Base-by-base conservation (phyloP, 805 yeast genomes). In the Debaryomyces maramus region DNA sequence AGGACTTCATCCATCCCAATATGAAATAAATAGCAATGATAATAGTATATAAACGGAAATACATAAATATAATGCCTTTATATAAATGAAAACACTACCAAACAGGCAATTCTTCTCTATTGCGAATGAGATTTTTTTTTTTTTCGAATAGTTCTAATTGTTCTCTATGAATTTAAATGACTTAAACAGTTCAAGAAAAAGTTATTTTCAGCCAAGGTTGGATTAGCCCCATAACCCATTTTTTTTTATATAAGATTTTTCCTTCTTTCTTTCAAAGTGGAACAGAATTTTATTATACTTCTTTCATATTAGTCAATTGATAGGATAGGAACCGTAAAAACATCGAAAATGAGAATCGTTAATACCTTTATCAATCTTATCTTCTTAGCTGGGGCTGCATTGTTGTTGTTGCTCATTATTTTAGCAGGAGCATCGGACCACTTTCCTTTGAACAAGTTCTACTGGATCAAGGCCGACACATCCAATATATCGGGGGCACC, bases 391-490 rank as follows among this genome's bases (percentile, higher is more conserved):
- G 75, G 75, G 16, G 50, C 74, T 13, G 46, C 60, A 35, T 60
- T 70, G 34, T 56, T 70, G 43, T 63, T 62, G 55, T 51, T 88
- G 47, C 79, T 89, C 53, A 70, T 81, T 40, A 65, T 87, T 17
- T 72, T 88, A 29, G 80, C 88, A 2, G 96, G 96, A 10, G 69
- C 78, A 14, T 61, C 73, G 11, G 54, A 63, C 29, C 72, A 78
- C 31, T 75, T 62, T 68, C 88, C 90, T 19, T 59, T 88, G 53
- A 75, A 77, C 53, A 64, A 72, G 43, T 85, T 88, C 63, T 89
- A 84, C 67, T 88, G 93, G 90, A 56, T 90, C 30, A 71, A 80
- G 55, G 95, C 88, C 19, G 83, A 81, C 53, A 88, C 96, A 36
- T 56, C 76, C 3, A 64, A 59, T 29, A 77, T 83, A 42, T 40